These are phyloP conservation scores for Ophiostoma fasciatum DNA, from an alignment of 2,329 filamentous ascomycete genomes.

Conservation along the genomic window DNA sequence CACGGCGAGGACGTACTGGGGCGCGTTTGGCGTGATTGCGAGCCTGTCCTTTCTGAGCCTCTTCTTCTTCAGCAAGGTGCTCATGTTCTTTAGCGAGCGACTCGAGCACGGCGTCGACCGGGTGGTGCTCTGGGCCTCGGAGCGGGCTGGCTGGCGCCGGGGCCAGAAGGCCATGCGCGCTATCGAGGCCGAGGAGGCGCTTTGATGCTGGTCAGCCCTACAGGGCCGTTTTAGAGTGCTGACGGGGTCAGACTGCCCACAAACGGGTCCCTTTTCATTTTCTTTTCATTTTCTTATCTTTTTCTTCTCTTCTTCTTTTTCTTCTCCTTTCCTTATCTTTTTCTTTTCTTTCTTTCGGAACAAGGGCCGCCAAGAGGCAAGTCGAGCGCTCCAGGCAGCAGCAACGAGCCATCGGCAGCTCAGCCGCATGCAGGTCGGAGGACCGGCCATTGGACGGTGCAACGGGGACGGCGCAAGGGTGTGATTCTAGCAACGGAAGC, in stretches of 20 bases:
- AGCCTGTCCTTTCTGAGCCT: conserved; percentile 42
- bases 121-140: conserved; percentile 1
- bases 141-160: neutral
- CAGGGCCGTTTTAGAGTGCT: conserved; percentile 2
- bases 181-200: conserved; percentile 1
- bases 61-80: conserved; percentile 33
- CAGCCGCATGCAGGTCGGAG: no score
- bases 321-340: neutral
- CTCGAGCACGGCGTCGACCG: conserved; percentile 19
- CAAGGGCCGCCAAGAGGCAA: no score
- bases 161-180: neutral
- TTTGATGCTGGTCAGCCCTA: conserved; percentile 1
- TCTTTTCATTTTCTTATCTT: neutral
- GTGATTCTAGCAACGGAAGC: no score
- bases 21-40: conserved; percentile 48
- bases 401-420: no score
- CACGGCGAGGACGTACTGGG: conserved; percentile 50
- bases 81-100: conserved; percentile 31
- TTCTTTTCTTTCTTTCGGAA: neutral
- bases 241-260: conserved; percentile 3
- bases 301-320: neutral
- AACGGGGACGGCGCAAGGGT: no score
- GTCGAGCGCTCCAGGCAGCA: no score
- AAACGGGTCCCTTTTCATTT: neutral
- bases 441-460: no score